These are phyloP conservation scores for Vigna reflexopilosa DNA, from an alignment of 306 rosid genomes.

Conservation along the genomic window DNA sequence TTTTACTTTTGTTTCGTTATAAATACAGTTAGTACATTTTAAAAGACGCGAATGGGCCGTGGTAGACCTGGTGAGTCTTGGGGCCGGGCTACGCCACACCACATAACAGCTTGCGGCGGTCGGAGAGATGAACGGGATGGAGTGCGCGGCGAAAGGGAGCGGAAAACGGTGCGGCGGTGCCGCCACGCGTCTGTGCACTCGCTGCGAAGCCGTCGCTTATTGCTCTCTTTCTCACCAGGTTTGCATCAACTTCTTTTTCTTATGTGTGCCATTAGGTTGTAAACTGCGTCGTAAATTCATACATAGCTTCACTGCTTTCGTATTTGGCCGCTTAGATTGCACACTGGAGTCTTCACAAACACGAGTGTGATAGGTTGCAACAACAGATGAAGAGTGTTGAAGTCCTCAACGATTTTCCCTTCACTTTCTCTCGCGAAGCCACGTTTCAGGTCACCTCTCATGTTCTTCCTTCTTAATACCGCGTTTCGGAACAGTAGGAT, in stretches of 20 bases:
- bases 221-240: slow-evolving; percentile 90
- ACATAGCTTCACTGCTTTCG: slow-evolving; percentile 33
- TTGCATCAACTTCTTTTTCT: background rate
- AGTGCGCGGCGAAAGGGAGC: slow-evolving; percentile 84
- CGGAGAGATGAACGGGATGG: slow-evolving; percentile 52
- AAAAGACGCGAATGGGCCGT: background rate
- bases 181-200: slow-evolving; percentile 65
- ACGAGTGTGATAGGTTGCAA: slow-evolving; percentile 83
- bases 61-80: background rate
- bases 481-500: background rate
- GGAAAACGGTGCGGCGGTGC: slow-evolving; percentile 69
- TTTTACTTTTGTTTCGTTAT: too few relatives aligned
- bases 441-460: slow-evolving; percentile 62
- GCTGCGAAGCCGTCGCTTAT: slow-evolving; percentile 86
- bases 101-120: background rate
- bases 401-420: slow-evolving; percentile 75
- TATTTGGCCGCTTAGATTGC: slow-evolving; percentile 55
- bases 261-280: background rate
- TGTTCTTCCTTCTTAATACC: slow-evolving; percentile 8
- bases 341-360: slow-evolving; percentile 82
- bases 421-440: slow-evolving; percentile 74
- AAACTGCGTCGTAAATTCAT: background rate
- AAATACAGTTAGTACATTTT: too few relatives aligned
- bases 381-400: slow-evolving; percentile 68
- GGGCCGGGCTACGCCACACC: background rate